These are phyloP conservation scores for Fraxinus greggii DNA, from an alignment of 305 asterid genomes.

Conservation along the genomic window DNA sequence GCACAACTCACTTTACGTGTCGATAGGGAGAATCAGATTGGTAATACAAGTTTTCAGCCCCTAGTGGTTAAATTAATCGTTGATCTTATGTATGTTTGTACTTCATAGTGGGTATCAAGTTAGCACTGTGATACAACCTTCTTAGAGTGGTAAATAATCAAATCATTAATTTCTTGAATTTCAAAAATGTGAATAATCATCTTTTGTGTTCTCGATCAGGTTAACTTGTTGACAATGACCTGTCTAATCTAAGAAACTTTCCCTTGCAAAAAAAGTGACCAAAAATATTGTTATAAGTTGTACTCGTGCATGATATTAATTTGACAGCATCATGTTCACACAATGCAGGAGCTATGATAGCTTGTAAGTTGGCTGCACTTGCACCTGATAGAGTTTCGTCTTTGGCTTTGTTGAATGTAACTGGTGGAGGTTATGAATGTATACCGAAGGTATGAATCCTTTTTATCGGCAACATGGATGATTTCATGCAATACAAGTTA, in stretches of 20 bases:
- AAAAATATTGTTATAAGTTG: not conserved
- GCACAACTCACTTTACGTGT: not conserved
- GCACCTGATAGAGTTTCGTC: constrained; percentile 71
- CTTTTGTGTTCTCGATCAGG: not conserved
- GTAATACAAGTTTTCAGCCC: not conserved
- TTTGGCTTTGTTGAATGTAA: constrained; percentile 86
- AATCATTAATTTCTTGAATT: too few relatives aligned
- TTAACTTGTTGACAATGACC: not conserved
- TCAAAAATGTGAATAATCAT: not conserved
- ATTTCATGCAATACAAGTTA: not conserved
- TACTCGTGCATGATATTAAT: not conserved
- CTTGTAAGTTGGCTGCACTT: constrained; percentile 90
- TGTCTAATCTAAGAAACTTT: not conserved
- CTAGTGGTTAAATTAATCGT: not conserved
- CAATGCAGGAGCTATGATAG: constrained; percentile 86
- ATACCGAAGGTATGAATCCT: constrained; percentile 66
- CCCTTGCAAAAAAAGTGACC: not conserved
- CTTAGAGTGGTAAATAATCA: not conserved
- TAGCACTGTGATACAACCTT: not conserved
- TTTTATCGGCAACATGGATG: not conserved
- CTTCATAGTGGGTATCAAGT: not conserved
- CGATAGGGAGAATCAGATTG: not conserved
- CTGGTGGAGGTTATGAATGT: constrained; percentile 98
- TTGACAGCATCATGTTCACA: not conserved
- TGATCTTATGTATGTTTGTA: not conserved